These are phyloP conservation scores for Wickerhamiella siamensis DNA, from an alignment of 805 yeast genomes.

Conservation along the genomic window DNA sequence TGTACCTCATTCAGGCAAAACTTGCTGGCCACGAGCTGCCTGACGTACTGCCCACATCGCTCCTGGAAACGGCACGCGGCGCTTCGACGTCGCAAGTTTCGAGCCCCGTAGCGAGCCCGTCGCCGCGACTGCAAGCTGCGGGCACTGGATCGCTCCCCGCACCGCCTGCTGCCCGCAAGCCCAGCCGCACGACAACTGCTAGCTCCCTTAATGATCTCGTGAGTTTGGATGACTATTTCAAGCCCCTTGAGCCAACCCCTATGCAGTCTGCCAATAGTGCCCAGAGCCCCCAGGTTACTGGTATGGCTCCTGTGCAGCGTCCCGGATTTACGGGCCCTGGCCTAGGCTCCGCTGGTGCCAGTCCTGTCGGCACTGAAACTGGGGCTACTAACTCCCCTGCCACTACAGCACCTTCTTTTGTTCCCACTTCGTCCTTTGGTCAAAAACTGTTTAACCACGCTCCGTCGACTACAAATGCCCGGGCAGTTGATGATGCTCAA, in stretches of 20 bases:
- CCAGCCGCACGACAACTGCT: constrained; percentile 5
- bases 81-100: neutral
- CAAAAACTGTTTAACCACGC: constrained; percentile 38
- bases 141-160: constrained; percentile 6
- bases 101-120: neutral
- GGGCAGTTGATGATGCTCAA: constrained; percentile 49
- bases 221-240: constrained; percentile 15
- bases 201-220: constrained; percentile 23
- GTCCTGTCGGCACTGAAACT: neutral
- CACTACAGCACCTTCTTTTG: constrained; percentile 32
- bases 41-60: constrained; percentile 25
- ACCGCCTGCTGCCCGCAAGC: constrained; percentile 11
- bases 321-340: neutral
- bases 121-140: neutral
- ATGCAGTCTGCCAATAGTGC: neutral
- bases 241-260: constrained; percentile 14
- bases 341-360: neutral
- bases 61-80: constrained; percentile 2
- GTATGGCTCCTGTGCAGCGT: constrained; percentile 4
- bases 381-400: neutral
- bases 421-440: constrained; percentile 78
- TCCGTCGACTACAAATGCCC: neutral
- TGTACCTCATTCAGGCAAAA: constrained; percentile 79
- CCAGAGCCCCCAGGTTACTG: neutral
- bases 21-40: constrained; percentile 71